Percentiles rank a stretch among this genome's conserved stretches.
These are phyloP conservation scores for Cryptosporidium meleagridis DNA, from an alignment of 169 alveolate species.

Conservation along the genomic window DNA sequence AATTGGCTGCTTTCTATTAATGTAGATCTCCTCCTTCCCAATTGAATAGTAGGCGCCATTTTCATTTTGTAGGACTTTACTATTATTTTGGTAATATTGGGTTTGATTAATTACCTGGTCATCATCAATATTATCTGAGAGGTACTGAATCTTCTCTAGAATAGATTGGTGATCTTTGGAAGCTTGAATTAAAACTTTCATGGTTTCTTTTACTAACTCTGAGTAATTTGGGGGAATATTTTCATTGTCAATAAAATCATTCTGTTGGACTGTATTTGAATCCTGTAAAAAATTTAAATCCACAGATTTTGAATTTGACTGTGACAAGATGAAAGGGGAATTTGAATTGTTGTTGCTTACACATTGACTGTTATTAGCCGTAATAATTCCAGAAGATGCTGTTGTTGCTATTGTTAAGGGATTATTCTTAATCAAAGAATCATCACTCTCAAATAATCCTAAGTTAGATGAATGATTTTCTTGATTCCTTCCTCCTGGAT, in stretches of 20 bases:
- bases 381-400: constrained; percentile 27
- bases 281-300: background rate
- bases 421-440: background rate
- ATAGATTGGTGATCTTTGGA: constrained; percentile 45
- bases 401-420: constrained; percentile 2
- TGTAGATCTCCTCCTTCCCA: constrained; percentile 1
- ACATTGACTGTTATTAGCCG: constrained; percentile 19
- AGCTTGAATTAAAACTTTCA: constrained; percentile 18
- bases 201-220: constrained; percentile 35
- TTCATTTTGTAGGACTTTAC: constrained; percentile 1
- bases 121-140: constrained; percentile 32
- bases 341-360: constrained; percentile 52
- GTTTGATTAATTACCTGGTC: constrained; percentile 2
- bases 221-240: constrained; percentile 19
- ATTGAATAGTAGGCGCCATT: constrained; percentile 1
- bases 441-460: background rate
- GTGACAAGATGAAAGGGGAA: constrained; percentile 7
- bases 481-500: background rate
- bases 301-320: background rate
- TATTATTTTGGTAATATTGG: background rate
- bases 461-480: background rate
- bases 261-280: background rate
- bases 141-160: constrained; percentile 17
- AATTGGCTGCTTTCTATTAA: background rate
- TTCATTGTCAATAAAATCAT: background rate